A percentile compares a stretch with the other conserved stretches of the same genome.
phyloP scores from a whole-genome alignment of 2,329 filamentous ascomycete species.

The Lojkania enalia region DNA sequence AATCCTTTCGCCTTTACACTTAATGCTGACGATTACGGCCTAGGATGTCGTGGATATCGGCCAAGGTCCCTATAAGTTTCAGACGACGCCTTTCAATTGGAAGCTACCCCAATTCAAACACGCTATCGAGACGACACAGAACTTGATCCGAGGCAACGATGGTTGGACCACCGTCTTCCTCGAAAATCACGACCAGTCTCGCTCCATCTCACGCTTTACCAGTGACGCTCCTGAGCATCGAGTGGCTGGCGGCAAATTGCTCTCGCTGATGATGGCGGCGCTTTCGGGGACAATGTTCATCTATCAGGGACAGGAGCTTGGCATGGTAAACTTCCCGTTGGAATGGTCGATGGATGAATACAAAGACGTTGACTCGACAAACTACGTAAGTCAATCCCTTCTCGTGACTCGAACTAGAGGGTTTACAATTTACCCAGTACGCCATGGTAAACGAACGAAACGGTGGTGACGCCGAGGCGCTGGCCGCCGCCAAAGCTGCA shows the following conservation, averaged over 20 bases:
- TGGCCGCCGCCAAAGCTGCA: constrained; percentile 54
- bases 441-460: constrained; percentile 37
- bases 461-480: constrained; percentile 35
- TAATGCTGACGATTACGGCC: constrained; percentile 1
- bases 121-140: constrained; percentile 37
- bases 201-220: constrained; percentile 53
- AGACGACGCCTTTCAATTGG: constrained; percentile 39
- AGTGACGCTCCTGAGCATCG: constrained; percentile 52
- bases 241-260: constrained; percentile 52
- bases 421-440: constrained; percentile 32
- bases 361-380: constrained; percentile 59
- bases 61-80: constrained; percentile 43
- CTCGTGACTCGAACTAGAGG: not conserved
- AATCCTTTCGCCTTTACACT: not conserved
- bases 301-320: constrained; percentile 57
- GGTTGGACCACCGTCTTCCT: constrained; percentile 56
- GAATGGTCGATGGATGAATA: constrained; percentile 52
- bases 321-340: constrained; percentile 54
- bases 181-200: constrained; percentile 59
- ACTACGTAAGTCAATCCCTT: constrained; percentile 45
- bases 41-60: constrained; percentile 46
- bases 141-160: constrained; percentile 34
- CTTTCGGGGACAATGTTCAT: constrained; percentile 56
- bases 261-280: constrained; percentile 53
- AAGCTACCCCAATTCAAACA: constrained; percentile 36